Base-by-base conservation (phyloP, 1,139 yeast genomes). In the Geotrichum reessii region DNA sequence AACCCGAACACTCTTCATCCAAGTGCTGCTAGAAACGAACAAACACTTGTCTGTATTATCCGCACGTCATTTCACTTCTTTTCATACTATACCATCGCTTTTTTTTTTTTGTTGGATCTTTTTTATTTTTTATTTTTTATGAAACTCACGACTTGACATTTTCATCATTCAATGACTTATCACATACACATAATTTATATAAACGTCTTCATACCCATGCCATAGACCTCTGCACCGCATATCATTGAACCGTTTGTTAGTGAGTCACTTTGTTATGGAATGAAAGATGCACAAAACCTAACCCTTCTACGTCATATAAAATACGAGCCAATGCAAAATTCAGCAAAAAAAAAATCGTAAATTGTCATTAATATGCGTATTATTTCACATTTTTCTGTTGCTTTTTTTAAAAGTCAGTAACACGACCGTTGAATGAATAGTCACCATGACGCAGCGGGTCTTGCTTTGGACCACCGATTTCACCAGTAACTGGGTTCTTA, bases 381-480 rank as follows among this genome's bases (percentile, higher is more conserved):
- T 37, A 37, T 37, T 37, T 4, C 6, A 7, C 42, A 14, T 14
- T 12, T 14, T 37, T 3, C 17, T 25, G 7, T 25, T 25, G 28
- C 7, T 25, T 37, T 37, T 22, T 17, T 46, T 52, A 93, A 69
- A 93, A 95, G 71, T 95, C 99, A 1, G 98, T 92, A 33, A 90
- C 97, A 69, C 98, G 82, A 0, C 99, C 99, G 70, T 93, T 92
- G 71, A 86, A 95, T 3, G 97, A 85, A 83, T 96, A 95, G 67
- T 95, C 99, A 50, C 92, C 93, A 69, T 90, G 96, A 66, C 85
- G 83, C 65, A 90, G 78, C 0, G 99, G 99, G 68, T 95, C 98
- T 72, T 93, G 98, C 69, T 95, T 95, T n/a, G 99, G 99, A 0
- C 99, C 99, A 48, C 97, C 97, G 37, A 86, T 78, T 73, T 95